Evolutionary conservation across 176 grass and related monocot genomes (phyloP), one percentile per base, ranked within the genome.

Genomic region (Phoenix roebelenii): DNA sequence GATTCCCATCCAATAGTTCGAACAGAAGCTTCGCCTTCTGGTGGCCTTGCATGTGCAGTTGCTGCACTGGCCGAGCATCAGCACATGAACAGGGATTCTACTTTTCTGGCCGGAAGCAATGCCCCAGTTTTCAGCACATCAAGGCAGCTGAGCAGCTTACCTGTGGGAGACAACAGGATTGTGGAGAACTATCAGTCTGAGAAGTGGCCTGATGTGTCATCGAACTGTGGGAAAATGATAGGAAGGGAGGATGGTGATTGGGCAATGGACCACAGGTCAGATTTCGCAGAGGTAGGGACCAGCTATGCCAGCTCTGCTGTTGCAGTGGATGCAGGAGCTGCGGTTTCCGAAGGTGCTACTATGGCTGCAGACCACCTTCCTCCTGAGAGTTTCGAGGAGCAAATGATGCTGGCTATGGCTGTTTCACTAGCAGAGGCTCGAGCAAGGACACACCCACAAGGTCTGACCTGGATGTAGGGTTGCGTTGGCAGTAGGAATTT

Each of bases 351-450:
- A 51, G 74, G 54, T 55, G 66, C 69, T 0, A 63, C n/a, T 54
- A 48, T 74, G 49, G 30, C 23, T 75, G 54, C 77, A 3, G 77
- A 50, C 28, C 25, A 70, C 24, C 23, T 60, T 49, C 20, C 90
- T 60, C 91, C 92, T 4, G 92, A 96, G 60, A 82, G 69, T 74
- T 96, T 90, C 3, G 92, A 96, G 55, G 92, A 96, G 60, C 83
- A 96, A 65, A 88, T 96, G 92, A 91, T 83, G 83, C 65, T 96
- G 14, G 92, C 87, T 50, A 87, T 90, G 75, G 83, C 83, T 1
- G 68, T 96, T 67, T 90, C 92, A 4, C 74, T 96, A 65, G 87
- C 61, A 10, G 92, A 96, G n/a, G 78, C 87, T 3, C 68, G 78
- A 49, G 55, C 80, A 0, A 87, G 76, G 63, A 29, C 72, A 23